A percentile compares a stretch with the other conserved stretches of the same genome.
phyloP scores from a whole-genome alignment of 495 filamentous ascomycete species.

The Opeltia flavorubescens region DNA sequence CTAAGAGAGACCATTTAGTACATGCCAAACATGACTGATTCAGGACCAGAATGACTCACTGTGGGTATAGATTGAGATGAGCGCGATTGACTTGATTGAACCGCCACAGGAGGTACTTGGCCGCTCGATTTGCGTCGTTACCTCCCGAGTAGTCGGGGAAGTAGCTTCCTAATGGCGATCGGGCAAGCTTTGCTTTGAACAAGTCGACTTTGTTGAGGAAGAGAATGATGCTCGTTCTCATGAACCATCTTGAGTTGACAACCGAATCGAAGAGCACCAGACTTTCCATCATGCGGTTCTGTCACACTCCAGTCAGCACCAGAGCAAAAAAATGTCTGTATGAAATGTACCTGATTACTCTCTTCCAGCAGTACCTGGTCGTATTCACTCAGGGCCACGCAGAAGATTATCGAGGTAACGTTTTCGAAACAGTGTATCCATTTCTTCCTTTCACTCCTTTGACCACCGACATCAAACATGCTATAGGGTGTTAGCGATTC shows the following conservation, averaged over 20 bases:
- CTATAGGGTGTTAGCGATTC: conserved; percentile 30
- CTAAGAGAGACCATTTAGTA: conserved; percentile 34
- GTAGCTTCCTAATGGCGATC: conserved; percentile 80
- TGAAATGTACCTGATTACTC: conserved; percentile 65
- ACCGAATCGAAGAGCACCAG: conserved; percentile 96
- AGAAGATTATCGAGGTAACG: conserved; percentile 99
- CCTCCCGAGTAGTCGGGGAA: conserved; percentile 97
- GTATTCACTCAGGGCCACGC: conserved; percentile 95
- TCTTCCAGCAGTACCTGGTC: conserved; percentile 95
- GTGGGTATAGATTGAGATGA: conserved; percentile 91
- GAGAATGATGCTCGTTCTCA: conserved; percentile 94
- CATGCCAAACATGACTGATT: conserved; percentile 11
- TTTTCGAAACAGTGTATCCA: conserved; percentile 99
- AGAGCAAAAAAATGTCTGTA: neutral
- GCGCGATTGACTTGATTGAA: conserved; percentile 98
- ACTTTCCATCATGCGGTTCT: conserved; percentile 99
- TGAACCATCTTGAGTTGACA: conserved; percentile 97
- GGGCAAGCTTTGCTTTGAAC: conserved; percentile 84
- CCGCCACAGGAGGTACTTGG: conserved; percentile 94
- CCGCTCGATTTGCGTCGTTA: conserved; percentile 92
- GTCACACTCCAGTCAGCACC: conserved; percentile 12
- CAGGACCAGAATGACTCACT: conserved; percentile 47
- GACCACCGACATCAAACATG: conserved; percentile 98
- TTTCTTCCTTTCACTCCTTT: conserved; percentile 94
- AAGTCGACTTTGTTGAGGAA: conserved; percentile 98